Percentiles rank a stretch among this genome's conserved stretches.
Conservation (phyloP, 805 yeast species). For the Kurtzmaniella cleridarum region DNA sequence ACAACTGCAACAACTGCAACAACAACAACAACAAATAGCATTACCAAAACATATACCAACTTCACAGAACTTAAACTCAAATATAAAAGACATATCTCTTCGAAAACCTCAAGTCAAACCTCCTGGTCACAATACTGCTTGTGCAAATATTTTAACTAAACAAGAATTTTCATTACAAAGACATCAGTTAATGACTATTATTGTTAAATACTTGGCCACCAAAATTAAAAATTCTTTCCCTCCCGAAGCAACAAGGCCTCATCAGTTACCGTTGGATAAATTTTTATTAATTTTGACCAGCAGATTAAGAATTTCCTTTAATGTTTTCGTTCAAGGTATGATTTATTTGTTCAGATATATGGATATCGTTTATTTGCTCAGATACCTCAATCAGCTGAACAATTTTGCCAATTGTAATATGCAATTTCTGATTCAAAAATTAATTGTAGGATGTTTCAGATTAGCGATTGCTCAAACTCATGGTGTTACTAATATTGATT, state of each 20-base stretch:
- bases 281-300: slow-evolving; percentile 33
- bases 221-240: slow-evolving; percentile 41
- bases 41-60: neutral
- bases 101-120: too few relatives aligned
- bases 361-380: slow-evolving; percentile 40
- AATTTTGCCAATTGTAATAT: slow-evolving; percentile 39
- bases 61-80: neutral
- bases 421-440: slow-evolving; percentile 37
- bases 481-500: slow-evolving; percentile 15
- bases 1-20: neutral
- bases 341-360: slow-evolving; percentile 41
- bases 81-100: too few relatives aligned
- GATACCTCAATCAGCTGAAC: slow-evolving; percentile 41
- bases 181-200: slow-evolving; percentile 35
- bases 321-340: slow-evolving; percentile 35
- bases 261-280: slow-evolving; percentile 35
- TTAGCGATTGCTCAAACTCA: slow-evolving; percentile 28
- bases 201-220: slow-evolving; percentile 38
- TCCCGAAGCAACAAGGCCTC: slow-evolving; percentile 26
- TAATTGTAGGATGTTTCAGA: slow-evolving; percentile 38
- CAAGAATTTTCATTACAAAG: slow-evolving; percentile 26
- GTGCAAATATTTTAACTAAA: slow-evolving; percentile 5
- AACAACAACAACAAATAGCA: slow-evolving; percentile 1
- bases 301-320: slow-evolving; percentile 30
- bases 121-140: neutral